Evolutionary conservation across 2,329 filamentous ascomycete genomes (phyloP), one percentile per base, ranked within the genome.

Genomic region (Colletotrichum liriopes): DNA sequence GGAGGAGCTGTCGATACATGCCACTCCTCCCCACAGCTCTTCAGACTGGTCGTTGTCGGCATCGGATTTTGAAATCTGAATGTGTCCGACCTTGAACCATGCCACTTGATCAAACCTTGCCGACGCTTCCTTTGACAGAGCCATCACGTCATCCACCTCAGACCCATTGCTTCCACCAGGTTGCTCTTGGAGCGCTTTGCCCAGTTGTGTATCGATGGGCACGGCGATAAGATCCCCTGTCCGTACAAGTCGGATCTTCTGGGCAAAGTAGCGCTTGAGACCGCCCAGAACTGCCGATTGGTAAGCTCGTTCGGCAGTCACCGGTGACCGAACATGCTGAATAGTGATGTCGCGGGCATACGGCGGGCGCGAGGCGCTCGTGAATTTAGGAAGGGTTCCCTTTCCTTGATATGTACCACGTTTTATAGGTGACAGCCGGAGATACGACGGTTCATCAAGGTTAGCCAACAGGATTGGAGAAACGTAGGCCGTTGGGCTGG

Each of bases 51-150:
- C 89, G 9, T 89, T 85, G 1, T 76, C 74, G 77, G 78, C 86
- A 76, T 85, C 91, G 76, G 78, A 81, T 76, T 84, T 90, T 78
- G 85, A 85, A 7, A 87, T 83, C 67, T 86, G 86, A 64, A 97
- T 92, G 71, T 94, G 93, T 49, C 93, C 93, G 51, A 99, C 93
- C 75, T 92, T 94, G 86, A 98, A 98, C 96, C 96, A 99, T 9
- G 94, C 95, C 26, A 97, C 93, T 39, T 86, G 89, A 81, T 88
- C 90, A 75, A 83, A 85, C 76, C 75, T 84, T 68, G 74, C 80
- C 49, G 70, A 75, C 74, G 64, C 76, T 75, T 86, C 77, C 74
- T 83, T 81, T 69, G 69, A 68, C 73, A 90, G 82, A 1, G 87
- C 85, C 77, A 89, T 84, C 65, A 86, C 87, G 73, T 98, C 95